Percentiles rank a stretch among this genome's conserved stretches.
phyloP scores from a whole-genome alignment of 176 grass and related monocot genomes.

The Hyparrhenia diplandra region DNA sequence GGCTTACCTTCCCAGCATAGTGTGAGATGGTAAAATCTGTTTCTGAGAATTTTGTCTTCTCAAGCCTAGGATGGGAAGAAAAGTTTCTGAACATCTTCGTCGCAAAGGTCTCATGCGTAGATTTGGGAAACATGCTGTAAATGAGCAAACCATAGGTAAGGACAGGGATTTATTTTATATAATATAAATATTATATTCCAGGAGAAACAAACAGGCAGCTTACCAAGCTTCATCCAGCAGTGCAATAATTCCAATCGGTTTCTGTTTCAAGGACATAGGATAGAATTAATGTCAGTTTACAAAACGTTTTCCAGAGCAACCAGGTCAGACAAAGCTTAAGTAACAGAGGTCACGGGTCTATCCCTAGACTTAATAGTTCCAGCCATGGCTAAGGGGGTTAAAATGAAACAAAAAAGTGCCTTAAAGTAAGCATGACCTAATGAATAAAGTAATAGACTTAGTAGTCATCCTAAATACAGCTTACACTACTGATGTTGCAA shows the following conservation, averaged over 20 bases:
- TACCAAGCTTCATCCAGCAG: slow-evolving; percentile 99
- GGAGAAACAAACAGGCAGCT: slow-evolving; percentile 22
- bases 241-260: slow-evolving; percentile 98
- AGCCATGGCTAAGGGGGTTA: neutral
- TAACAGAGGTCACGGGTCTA: neutral
- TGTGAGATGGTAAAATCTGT: slow-evolving; percentile 96
- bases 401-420: neutral
- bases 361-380: neutral
- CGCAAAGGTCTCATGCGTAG: slow-evolving; percentile 87
- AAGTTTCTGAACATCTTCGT: slow-evolving; percentile 94
- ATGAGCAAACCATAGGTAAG: slow-evolving; percentile 2
- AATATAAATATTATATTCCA: slow-evolving; percentile 11
- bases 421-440: neutral
- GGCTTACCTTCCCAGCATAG: slow-evolving; percentile 91
- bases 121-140: slow-evolving; percentile 96
- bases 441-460: neutral
- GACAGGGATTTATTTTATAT: neutral
- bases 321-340: slow-evolving; percentile 1
- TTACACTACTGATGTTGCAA: neutral
- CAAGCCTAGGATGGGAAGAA: slow-evolving; percentile 75
- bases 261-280: slow-evolving; percentile 47
- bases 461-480: no score
- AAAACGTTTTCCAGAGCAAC: neutral
- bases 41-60: slow-evolving; percentile 94
- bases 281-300: slow-evolving; percentile 13